Evolutionary conservation across 1,139 yeast species (phyloP).

Genomic region (Waltiozyma sp.): DNA sequence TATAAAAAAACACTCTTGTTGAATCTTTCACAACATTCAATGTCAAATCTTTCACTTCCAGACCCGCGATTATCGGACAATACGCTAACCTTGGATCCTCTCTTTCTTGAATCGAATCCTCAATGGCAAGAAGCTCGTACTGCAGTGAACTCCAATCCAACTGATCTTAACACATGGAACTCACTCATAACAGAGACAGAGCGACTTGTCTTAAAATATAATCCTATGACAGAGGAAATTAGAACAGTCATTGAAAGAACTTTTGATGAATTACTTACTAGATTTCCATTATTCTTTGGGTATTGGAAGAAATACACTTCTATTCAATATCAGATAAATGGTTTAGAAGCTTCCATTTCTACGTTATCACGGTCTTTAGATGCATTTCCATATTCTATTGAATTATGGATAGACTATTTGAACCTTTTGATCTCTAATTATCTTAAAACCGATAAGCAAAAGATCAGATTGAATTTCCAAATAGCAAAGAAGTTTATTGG

Average conservation of each 20-base stretch:
- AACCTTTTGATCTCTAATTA: constrained; percentile 34
- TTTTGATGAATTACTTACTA: constrained; percentile 30
- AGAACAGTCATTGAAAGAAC: constrained; percentile 22
- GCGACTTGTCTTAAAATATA: constrained; percentile 21
- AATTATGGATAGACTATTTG: constrained; percentile 58
- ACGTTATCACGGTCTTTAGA: constrained; percentile 36
- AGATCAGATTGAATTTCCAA: constrained; percentile 29
- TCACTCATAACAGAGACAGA: constrained; percentile 20
- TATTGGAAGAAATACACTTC: constrained; percentile 54
- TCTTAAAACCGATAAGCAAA: constrained; percentile 17
- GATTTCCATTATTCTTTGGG: constrained; percentile 46
- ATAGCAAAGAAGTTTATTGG: constrained; percentile 37
- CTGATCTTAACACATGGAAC: constrained; percentile 15
- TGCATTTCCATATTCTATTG: constrained; percentile 44
- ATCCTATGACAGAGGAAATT: constrained; percentile 22
- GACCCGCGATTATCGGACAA: background rate
- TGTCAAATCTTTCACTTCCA: background rate
- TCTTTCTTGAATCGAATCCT: constrained; percentile 23
- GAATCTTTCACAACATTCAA: background rate
- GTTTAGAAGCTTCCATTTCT: constrained; percentile 37
- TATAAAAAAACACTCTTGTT: background rate
- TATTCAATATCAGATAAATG: constrained; percentile 42
- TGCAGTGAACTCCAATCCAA: constrained; percentile 15
- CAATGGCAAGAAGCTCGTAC: constrained; percentile 18
- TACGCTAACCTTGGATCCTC: background rate